Evolutionary conservation across 768 basidiomycete species (phyloP), one percentile per base, ranked within the genome.

Genomic region (Collybia sordida): DNA sequence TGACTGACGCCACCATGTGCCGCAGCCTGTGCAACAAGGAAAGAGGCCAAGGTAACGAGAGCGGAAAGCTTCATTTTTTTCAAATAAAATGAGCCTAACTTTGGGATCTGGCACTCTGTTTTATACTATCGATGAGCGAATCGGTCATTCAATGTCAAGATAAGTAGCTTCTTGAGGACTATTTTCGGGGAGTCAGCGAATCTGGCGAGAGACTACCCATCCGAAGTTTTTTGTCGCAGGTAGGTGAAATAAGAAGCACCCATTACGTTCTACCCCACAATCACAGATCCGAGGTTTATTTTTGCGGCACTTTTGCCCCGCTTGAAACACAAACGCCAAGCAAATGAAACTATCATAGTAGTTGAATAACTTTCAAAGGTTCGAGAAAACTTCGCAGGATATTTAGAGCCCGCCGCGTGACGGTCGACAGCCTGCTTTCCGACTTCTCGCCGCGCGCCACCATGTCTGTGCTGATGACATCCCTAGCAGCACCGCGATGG

Each of bases 1-100:
- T 67, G 66, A 45, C 63, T 67, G 27, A 72, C 70, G 57, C 70
- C 68, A 49, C 69, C 69, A 53, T 72, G 69, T n/a, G 69, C 69
- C 49, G 60, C 58, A 22, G 51, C 68, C 56, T 66, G 62, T 21
- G 61, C 54, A 19, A 68, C 59, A 49, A 68, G 49, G 52, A 66
- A 58, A 45, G 65, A 63, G 24, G 57, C 58, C 25, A 68, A 42
- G 42, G 66, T 53, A 47, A 60, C 56, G 34, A 68, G 55, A 17
- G 64, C 60, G 18, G 56, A 35, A 28, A 51, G 45, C 21, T 49
- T 41, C 52, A 53, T 53, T 41, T 35, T 41, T 14, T 18, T 31
- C 19, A 37, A 7, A n/a, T 25, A 35, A n/a, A 22, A 23, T 34
- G 27, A 6, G n/a, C 5, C 4, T 25, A 0, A 15, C 41, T 18